Conservation (phyloP, 805 yeast species). For the Kodamaea nitidulidarum region DNA sequence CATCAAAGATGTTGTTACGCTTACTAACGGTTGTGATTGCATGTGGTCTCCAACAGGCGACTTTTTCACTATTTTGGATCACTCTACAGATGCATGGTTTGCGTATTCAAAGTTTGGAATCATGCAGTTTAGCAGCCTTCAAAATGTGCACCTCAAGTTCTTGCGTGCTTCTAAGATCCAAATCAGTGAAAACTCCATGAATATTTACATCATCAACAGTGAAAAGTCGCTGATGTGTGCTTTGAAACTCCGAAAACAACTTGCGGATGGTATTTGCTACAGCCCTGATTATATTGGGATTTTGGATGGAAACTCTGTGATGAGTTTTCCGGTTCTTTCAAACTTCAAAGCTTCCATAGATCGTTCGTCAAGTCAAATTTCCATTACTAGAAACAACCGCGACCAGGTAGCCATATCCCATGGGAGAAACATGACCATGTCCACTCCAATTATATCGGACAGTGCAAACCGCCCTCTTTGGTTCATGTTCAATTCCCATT, state of each 20-base stretch:
- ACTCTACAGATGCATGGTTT: slow-evolving; percentile 25
- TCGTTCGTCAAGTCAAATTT: slow-evolving; percentile 19
- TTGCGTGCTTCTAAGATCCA: slow-evolving; percentile 21
- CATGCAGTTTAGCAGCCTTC: slow-evolving; percentile 23
- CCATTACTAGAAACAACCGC: slow-evolving; percentile 17
- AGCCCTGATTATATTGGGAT: slow-evolving; percentile 26
- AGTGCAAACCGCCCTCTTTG: slow-evolving; percentile 34
- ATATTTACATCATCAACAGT: slow-evolving; percentile 15
- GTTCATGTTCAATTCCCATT: slow-evolving; percentile 35
- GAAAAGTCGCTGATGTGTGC: slow-evolving; percentile 17
- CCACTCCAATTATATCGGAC: slow-evolving; percentile 25
- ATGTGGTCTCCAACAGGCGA: slow-evolving; percentile 37
- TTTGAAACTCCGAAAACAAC: slow-evolving; percentile 17
- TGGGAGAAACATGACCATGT: slow-evolving; percentile 25
- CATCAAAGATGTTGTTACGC: not conserved
- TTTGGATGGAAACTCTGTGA: slow-evolving; percentile 16
- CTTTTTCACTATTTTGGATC: slow-evolving; percentile 23
- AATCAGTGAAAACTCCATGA: slow-evolving; percentile 25
- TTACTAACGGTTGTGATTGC: not conserved
- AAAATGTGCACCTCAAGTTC: slow-evolving; percentile 14
- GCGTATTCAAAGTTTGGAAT: slow-evolving; percentile 34
- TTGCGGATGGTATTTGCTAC: slow-evolving; percentile 16
- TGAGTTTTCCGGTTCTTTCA: slow-evolving; percentile 30
- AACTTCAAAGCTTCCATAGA: slow-evolving; percentile 24
- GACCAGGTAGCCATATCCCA: slow-evolving; percentile 28